Base-by-base conservation (phyloP, 1,284 basidiomycete species). In the Trichosporon faecale region DNA sequence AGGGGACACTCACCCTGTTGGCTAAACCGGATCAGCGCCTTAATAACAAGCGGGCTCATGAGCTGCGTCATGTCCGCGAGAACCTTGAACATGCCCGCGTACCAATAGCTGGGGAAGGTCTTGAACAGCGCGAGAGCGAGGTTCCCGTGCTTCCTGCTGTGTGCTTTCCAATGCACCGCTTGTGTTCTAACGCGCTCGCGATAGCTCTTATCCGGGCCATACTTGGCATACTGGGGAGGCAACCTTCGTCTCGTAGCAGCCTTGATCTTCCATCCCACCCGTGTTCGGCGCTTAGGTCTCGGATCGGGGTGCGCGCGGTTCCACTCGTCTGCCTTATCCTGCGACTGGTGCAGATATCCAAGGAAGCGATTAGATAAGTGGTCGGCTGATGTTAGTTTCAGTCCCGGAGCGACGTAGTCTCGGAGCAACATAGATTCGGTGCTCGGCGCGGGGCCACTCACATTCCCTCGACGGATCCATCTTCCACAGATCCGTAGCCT, bases 51-150 rank as follows among this genome's bases (percentile, higher is more conserved):
- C 0, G 90, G 90, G 2, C 86, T 85, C 87, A 90, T 90, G 21
- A 91, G 81, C 78, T 89, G 88, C 0, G 88, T 76, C 0, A 86
- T 76, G 70, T 85, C 84, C 16, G 78, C 77, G 40, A 79, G 33
- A 4, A 85, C 76, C 72, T 85, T 87, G 82, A 84, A 82, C 7
- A 83, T 11, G 66, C 89, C 90, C 55, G 87, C 89, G 29, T 85
- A 83, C 91, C 91, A 93, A 81, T 93, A 91, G 44, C 84, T 83
- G 4, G 88, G 88, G 73, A 94, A 86, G 1, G 88, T 87, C 74
- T 93, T 91, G 77, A 91, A 91, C 65, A 94, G 79, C 14, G 91
- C 88, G 87, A 87, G 88, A 1, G 86, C 85, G 9, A 91, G 81
- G 72, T 89, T 91, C 0, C 89, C 83, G 29, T 85, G 75, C 16